Evolutionary conservation across 2,329 filamentous ascomycete species (phyloP).

Genomic region (Aspergillus sp.): DNA sequence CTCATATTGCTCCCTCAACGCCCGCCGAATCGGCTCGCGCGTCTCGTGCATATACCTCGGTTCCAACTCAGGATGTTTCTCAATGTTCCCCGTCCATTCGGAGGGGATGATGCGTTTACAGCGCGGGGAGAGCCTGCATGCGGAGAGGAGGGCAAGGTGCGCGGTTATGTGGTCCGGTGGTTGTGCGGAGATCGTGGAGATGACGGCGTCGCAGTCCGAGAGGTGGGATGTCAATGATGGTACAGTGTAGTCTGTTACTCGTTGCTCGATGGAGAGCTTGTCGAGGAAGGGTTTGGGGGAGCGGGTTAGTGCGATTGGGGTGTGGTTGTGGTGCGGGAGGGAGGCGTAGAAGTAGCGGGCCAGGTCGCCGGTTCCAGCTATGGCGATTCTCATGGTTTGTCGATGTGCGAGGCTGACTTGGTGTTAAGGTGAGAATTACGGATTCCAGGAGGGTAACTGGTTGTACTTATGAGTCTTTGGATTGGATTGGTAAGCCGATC

Average conservation of each 20-base stretch:
- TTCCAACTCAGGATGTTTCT: conserved; percentile 16
- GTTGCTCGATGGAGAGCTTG: conserved; percentile 1
- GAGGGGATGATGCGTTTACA: conserved; percentile 29
- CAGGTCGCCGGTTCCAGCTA: conserved; percentile 1
- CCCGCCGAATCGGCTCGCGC: conserved; percentile 18
- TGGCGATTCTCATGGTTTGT: conserved; percentile 9
- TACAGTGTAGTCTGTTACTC: conserved; percentile 1
- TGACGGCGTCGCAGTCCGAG: not conserved
- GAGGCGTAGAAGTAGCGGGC: conserved; percentile 1
- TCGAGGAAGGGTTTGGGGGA: not conserved
- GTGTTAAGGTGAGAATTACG: too few relatives aligned
- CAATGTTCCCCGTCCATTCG: conserved; percentile 26
- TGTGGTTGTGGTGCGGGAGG: not conserved
- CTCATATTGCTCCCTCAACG: conserved; percentile 6
- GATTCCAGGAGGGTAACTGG: too few relatives aligned
- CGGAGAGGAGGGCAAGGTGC: conserved; percentile 17
- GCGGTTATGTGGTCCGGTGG: conserved; percentile 1
- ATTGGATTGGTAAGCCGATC: not conserved
- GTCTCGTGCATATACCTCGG: conserved; percentile 21
- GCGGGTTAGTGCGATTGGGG: not conserved
- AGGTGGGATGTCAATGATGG: not conserved
- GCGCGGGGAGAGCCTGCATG: conserved; percentile 10
- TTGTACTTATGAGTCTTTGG: not conserved
- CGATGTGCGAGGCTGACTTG: too few relatives aligned
- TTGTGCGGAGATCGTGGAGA: not conserved